phyloP scores from a whole-genome alignment of 1,284 basidiomycete genomes.

The Gomphus sp. region DNA sequence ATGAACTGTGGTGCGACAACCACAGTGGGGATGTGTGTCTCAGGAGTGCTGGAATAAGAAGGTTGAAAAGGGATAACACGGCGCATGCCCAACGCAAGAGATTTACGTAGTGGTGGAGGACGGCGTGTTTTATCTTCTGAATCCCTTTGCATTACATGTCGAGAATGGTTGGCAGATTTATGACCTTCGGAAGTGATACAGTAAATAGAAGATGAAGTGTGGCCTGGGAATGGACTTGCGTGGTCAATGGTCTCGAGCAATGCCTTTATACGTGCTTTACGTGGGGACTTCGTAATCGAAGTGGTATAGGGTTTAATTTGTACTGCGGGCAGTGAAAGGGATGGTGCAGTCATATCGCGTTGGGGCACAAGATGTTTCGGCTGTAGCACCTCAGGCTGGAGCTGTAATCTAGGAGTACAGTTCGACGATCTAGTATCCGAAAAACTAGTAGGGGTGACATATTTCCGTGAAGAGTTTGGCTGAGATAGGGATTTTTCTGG shows the following conservation, averaged over 20 bases:
- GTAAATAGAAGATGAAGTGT: not conserved
- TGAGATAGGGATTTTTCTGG: not conserved
- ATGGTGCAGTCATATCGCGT: not conserved
- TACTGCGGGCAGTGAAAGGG: not conserved
- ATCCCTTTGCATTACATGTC: not conserved
- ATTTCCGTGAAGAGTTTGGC: not conserved
- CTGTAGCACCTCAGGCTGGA: not conserved
- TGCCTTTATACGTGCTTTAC: constrained; percentile 7
- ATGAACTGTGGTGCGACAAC: not conserved
- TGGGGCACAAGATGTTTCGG: not conserved
- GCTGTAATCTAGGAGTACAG: too few species aligned
- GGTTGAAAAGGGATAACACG: not conserved
- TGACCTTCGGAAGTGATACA: not conserved
- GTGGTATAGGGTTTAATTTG: not conserved
- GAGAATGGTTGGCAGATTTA: not conserved
- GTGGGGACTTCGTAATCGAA: constrained; percentile 1
- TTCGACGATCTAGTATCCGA: not conserved
- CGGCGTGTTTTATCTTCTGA: not conserved
- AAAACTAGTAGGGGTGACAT: not conserved
- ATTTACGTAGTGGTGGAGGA: not conserved
- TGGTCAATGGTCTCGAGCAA: constrained; percentile 3
- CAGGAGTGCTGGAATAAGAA: not conserved
- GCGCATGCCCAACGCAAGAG: not conserved
- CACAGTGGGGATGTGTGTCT: not conserved
- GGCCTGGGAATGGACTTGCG: not conserved